A percentile compares a stretch with the other conserved stretches of the same genome.
These are phyloP conservation scores for Nicotiana benthamiana DNA, from an alignment of 257 asterid genomes.

Conservation along the genomic window DNA sequence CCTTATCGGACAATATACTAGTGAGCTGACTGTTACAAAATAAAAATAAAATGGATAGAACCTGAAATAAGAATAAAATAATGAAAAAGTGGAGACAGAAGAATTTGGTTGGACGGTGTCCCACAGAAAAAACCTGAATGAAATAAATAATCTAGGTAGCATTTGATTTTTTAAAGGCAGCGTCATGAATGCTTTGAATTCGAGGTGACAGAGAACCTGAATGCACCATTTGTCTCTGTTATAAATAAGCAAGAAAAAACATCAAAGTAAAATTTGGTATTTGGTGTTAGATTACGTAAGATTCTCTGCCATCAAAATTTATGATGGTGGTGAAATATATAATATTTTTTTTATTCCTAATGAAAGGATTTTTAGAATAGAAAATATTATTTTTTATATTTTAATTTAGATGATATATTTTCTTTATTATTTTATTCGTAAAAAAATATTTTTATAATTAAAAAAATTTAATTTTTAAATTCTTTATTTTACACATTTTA, in stretches of 20 bases:
- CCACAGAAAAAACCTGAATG: not conserved
- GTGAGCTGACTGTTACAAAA: too few relatives aligned
- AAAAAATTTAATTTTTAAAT: too few relatives aligned
- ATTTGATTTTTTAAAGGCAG: not conserved
- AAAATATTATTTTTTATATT: too few relatives aligned
- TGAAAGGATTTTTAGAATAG: too few relatives aligned
- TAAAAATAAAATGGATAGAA: too few relatives aligned
- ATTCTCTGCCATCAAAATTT: not conserved
- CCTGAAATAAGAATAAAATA: not conserved
- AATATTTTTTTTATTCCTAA: too few relatives aligned
- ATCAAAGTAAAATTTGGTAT: not conserved
- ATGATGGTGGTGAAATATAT: too few relatives aligned
- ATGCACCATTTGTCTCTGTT: not conserved
- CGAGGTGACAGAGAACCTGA: constrained; percentile 6
- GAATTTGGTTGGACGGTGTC: not conserved
- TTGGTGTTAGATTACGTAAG: constrained; percentile 5
- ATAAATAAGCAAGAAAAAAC: not conserved
- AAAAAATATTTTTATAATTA: too few relatives aligned
- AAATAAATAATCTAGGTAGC: not conserved
- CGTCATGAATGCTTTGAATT: not conserved
- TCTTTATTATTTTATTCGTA: too few relatives aligned
- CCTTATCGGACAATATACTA: too few relatives aligned
- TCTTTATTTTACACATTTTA: too few relatives aligned
- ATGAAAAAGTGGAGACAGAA: not conserved
- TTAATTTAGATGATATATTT: too few relatives aligned